Conservation (phyloP, 192 early-diverging fungal species). For the Chytriomyces hyalinus region DNA sequence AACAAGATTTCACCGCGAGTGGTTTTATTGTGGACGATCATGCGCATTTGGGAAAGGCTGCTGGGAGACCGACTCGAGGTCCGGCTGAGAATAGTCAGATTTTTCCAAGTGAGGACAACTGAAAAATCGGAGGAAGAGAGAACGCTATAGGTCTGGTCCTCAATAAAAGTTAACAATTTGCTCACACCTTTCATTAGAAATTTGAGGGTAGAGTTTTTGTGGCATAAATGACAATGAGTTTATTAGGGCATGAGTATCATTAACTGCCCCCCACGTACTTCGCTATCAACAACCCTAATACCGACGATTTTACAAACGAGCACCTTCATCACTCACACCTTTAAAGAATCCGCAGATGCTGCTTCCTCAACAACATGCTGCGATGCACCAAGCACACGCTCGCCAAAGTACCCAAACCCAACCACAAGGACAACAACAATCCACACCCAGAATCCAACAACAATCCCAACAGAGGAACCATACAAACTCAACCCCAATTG, state of each 20-base stretch:
- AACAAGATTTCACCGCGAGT: conserved; percentile 30
- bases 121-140: neutral
- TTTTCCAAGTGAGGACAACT: conserved; percentile 8
- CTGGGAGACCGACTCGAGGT: conserved; percentile 23
- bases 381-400: neutral
- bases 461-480: neutral
- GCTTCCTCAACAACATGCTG: neutral
- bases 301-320: too few species aligned
- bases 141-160: neutral
- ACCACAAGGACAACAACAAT: neutral
- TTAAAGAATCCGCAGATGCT: too few species aligned
- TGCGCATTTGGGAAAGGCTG: neutral
- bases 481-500: conserved; percentile 4
- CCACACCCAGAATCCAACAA: conserved; percentile 16
- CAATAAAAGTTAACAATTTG: neutral
- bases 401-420: conserved; percentile 1
- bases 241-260: too few species aligned
- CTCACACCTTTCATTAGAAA: neutral
- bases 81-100: conserved; percentile 5
- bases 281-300: too few species aligned
- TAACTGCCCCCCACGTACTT: too few species aligned
- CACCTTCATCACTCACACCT: too few species aligned
- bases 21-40: conserved; percentile 30
- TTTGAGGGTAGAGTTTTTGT: neutral
- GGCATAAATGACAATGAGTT: too few species aligned